Evolutionary conservation across 176 grass and related monocot species (phyloP).

Genomic region (Tillandsia fasciculata): DNA sequence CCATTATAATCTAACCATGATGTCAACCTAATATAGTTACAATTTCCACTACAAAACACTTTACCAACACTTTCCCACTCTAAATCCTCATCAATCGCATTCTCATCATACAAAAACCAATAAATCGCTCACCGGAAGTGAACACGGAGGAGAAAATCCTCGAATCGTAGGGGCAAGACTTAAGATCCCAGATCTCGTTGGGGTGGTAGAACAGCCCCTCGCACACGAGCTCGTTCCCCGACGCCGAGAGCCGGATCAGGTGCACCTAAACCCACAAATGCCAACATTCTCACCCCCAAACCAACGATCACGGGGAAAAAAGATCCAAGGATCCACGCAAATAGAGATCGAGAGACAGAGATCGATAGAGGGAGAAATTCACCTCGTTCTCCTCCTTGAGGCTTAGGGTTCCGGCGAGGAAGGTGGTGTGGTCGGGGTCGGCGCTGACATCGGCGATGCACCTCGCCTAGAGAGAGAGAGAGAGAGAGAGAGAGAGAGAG

Average conservation of each 20-base stretch:
- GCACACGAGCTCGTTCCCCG: slow-evolving; percentile 71
- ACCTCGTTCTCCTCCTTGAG: slow-evolving; percentile 98
- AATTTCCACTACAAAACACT: too few relatives aligned
- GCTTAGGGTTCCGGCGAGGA: slow-evolving; percentile 93
- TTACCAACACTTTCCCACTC: too few relatives aligned
- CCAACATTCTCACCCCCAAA: neutral
- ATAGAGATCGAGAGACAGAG: neutral
- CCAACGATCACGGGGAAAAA: neutral
- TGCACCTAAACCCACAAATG: slow-evolving; percentile 51
- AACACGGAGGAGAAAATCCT: slow-evolving; percentile 87
- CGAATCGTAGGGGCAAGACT: slow-evolving; percentile 84
- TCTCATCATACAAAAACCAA: neutral
- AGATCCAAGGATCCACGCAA: neutral
- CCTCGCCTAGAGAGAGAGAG: slow-evolving; percentile 40
- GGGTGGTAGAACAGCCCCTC: slow-evolving; percentile 96
- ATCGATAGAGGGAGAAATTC: slow-evolving; percentile 1
- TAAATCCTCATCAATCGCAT: too few relatives aligned
- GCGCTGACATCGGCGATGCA: slow-evolving; percentile 83
- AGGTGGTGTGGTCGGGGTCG: slow-evolving; percentile 58
- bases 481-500: neutral
- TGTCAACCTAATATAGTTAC: neutral
- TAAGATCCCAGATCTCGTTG: slow-evolving; percentile 99
- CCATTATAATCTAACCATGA: neutral
- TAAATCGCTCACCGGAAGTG: slow-evolving; percentile 55
- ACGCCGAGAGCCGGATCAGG: slow-evolving; percentile 71